Base-by-base conservation (phyloP, 306 rosid genomes). In the Pterocarpus santalinus region DNA sequence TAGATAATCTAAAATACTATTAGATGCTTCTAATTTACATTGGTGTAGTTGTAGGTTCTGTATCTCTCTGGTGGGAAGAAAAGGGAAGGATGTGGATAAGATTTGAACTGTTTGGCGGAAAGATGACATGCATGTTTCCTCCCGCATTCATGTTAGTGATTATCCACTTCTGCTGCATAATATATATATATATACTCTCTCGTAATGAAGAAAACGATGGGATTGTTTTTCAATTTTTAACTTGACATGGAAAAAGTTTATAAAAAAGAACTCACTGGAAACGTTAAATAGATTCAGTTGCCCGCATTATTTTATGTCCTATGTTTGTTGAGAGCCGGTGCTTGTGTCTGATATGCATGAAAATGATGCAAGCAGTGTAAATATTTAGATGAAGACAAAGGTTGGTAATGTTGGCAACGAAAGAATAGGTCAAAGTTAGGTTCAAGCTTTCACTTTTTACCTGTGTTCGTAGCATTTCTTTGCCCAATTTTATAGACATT, bases 261-360 rank as follows among this genome's bases (percentile, higher is more conserved):
- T 28, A 4, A 38, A 73, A 74, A 74, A 30, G 30, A 12, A 6
- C 17, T 2, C 35, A 36, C 9, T 8, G n/a, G 35, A 55, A 55
- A 72, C 5, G 17, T 72, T 72, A 53, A 72, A 10, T 55, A 73
- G 57, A 38, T 57, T 66, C 55, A 57, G 30, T 56, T 73, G 66
- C 36, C 10, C 77, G 4, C 2, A 56, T 73, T 12, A 73, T 55
- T 16, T 17, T 55, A 34, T 38, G 16, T 56, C 35, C 53, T 16
- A 2, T 35, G 35, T n/a, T 55, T 9, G 56, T 14, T 39, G 13
- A 55, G 17, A 8, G 55, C 38, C 14, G 22, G 14, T 57, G 43
- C 0, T 55, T 55, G 0, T 56, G 52, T 38, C 10, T 56, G 22
- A 17, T 36, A 0, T 15, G 36, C 5, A 7, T 73, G 66, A 53